Conservation (phyloP, 2,329 filamentous ascomycete species). For the Aspergillus sp. region DNA sequence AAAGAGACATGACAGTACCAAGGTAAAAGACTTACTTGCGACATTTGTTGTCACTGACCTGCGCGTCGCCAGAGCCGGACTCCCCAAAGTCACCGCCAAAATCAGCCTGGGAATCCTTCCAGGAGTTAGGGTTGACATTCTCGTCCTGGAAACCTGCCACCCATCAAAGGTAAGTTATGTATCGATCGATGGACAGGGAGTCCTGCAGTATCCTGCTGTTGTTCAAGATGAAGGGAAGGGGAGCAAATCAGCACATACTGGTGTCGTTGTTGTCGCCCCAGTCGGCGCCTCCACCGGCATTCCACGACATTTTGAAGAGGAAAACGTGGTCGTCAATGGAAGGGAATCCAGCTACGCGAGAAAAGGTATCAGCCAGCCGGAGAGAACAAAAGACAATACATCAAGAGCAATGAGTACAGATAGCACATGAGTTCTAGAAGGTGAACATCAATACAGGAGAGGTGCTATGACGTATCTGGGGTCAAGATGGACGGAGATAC, state of each 20-base stretch:
- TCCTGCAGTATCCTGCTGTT: too few species aligned
- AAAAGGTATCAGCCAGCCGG: background rate
- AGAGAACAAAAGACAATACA: too few species aligned
- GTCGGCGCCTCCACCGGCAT: background rate
- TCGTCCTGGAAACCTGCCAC: slow-evolving; percentile 5
- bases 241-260: too few species aligned
- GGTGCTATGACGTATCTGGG: too few species aligned
- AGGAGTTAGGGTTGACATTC: slow-evolving; percentile 7
- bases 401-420: too few species aligned
- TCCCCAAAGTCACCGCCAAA: slow-evolving; percentile 1
- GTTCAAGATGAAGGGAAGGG: too few species aligned
- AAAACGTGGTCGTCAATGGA: background rate
- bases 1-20: background rate
- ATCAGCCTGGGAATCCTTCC: background rate
- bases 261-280: background rate
- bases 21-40: slow-evolving; percentile 29
- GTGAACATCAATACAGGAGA: too few species aligned
- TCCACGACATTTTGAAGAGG: background rate
- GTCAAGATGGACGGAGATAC: too few species aligned
- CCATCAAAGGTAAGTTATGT: too few species aligned
- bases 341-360: slow-evolving; percentile 1
- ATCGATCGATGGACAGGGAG: too few species aligned
- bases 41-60: slow-evolving; percentile 21
- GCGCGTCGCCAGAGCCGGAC: slow-evolving; percentile 1
- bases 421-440: too few species aligned